Evolutionary conservation across 495 filamentous ascomycete species (phyloP).

Genomic region (Aspergillus olivimuriae): DNA sequence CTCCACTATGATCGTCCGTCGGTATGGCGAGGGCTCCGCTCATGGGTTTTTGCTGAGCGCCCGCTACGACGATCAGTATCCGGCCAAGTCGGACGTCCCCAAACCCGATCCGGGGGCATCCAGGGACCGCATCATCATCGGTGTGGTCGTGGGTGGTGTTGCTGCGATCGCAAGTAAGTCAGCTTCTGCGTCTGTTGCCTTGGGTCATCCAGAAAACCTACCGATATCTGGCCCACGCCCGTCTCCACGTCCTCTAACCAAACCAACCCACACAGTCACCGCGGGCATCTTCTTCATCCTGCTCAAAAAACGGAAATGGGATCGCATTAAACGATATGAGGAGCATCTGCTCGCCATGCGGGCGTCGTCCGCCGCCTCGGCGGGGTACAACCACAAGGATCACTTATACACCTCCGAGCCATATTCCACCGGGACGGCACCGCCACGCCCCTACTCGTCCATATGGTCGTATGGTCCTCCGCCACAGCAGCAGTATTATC

Average conservation of each 20-base stretch:
- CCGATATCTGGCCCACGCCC: not conserved
- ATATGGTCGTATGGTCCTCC: conserved; percentile 1
- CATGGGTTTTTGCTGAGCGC: not conserved
- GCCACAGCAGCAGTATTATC: not conserved
- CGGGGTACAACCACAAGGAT: conserved; percentile 4
- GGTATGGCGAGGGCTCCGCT: not conserved
- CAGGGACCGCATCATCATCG: conserved; percentile 20
- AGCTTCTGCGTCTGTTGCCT: not conserved
- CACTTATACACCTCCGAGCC: conserved; percentile 5
- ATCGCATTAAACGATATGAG: conserved; percentile 16
- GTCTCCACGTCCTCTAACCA: not conserved
- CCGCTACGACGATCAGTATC: not conserved
- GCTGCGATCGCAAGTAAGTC: conserved; percentile 21
- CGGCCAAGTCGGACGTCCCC: not conserved
- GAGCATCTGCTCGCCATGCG: conserved; percentile 14
- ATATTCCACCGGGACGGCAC: conserved; percentile 2
- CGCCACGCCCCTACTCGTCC: conserved; percentile 6
- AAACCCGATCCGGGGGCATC: not conserved
- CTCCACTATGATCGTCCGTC: not conserved
- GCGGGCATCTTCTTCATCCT: conserved; percentile 19
- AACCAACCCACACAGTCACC: conserved; percentile 13
- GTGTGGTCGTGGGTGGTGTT: conserved; percentile 22
- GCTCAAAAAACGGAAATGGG: conserved; percentile 20
- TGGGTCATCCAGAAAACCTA: not conserved
- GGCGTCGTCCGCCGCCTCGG: not conserved